These are phyloP conservation scores for Amniculicola lignicola DNA, from an alignment of 495 filamentous ascomycete species.

Conservation along the genomic window DNA sequence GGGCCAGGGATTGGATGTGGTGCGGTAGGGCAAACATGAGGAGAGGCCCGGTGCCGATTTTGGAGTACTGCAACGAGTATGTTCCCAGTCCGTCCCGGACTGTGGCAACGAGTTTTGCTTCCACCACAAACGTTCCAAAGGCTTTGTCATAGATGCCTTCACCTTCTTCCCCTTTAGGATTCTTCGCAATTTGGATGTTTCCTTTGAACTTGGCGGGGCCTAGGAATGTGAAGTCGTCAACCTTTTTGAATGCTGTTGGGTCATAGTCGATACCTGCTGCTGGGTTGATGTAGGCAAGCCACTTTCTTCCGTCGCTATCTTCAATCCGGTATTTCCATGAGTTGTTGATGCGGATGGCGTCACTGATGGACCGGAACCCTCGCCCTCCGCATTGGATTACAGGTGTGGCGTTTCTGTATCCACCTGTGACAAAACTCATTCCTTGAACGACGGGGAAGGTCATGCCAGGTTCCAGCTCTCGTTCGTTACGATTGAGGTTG, in stretches of 20 bases:
- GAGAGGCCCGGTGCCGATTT: constrained; percentile 59
- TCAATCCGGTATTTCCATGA: constrained; percentile 71
- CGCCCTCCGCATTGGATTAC: constrained; percentile 64
- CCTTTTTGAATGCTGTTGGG: constrained; percentile 47
- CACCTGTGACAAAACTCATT: constrained; percentile 77
- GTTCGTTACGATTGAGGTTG: constrained; percentile 54
- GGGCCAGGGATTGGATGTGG: constrained; percentile 71
- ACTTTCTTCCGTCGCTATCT: constrained; percentile 67
- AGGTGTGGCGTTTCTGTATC: constrained; percentile 68
- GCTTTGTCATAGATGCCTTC: constrained; percentile 70
- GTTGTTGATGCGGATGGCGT: constrained; percentile 51
- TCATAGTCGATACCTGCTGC: constrained; percentile 39
- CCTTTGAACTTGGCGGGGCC: constrained; percentile 60
- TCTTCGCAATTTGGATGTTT: constrained; percentile 77
- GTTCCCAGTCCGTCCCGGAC: constrained; percentile 56
- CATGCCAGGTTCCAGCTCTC: constrained; percentile 52
- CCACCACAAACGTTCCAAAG: constrained; percentile 64
- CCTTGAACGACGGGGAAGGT: constrained; percentile 86
- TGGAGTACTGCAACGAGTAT: constrained; percentile 69
- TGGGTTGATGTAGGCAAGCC: constrained; percentile 77
- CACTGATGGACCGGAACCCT: constrained; percentile 60
- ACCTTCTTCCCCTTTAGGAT: constrained; percentile 52
- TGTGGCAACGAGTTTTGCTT: constrained; percentile 45
- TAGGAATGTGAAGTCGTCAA: constrained; percentile 48
- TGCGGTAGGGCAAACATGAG: constrained; percentile 91